Evolutionary conservation across 805 yeast species (phyloP), one percentile per base, ranked within the genome.

Genomic region (Candida vaughaniae): DNA sequence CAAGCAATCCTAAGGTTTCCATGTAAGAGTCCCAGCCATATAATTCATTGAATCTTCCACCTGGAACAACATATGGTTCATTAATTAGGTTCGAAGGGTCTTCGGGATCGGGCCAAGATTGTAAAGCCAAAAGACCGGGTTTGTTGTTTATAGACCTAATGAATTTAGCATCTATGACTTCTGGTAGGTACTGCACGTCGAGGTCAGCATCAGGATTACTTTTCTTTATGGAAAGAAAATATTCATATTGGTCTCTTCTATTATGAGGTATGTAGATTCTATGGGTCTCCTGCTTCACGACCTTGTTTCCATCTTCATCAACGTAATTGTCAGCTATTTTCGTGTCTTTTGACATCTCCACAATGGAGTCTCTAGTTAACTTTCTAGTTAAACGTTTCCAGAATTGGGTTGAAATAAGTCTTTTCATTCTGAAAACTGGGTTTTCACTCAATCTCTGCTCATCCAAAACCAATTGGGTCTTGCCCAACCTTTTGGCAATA

Each of bases 21-120:
- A 93, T 85, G 55, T 93, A 91, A 2, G 96, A 88, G 59, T 91
- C 99, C 99, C 99, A 91, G 11, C 98, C 99, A 54, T 93, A 91
- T 41, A 89, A 74, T 63, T 91, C 99, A 64, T 93, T 93, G 63
- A 91, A 91, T 46, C 99, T 71, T 16, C 99, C 98, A 12, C 99
- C 99, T 1, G 99, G 99, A 16, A 91, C 98, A 12, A 87, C 85
- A 59, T 91, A 91, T 0, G 95, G 96, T 52, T 75, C 80, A 15
- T 89, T 87, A 26, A 74, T 67, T 31, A 83, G 49, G 10, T 73
- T 68, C 12, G 54, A 56, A 27, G 76, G 75, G 39, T 79, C 76
- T 3, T 64, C 52, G 6, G 83, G 79, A 46, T 80, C 79, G 15
- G 58, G 73, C 42, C 71, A 73, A 69, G 85, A 76, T 1, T 91